Percentiles rank a stretch among this genome's conserved stretches.
Conservation (phyloP, 805 yeast genomes). For the Schizosaccharomyces cryophilus region DNA sequence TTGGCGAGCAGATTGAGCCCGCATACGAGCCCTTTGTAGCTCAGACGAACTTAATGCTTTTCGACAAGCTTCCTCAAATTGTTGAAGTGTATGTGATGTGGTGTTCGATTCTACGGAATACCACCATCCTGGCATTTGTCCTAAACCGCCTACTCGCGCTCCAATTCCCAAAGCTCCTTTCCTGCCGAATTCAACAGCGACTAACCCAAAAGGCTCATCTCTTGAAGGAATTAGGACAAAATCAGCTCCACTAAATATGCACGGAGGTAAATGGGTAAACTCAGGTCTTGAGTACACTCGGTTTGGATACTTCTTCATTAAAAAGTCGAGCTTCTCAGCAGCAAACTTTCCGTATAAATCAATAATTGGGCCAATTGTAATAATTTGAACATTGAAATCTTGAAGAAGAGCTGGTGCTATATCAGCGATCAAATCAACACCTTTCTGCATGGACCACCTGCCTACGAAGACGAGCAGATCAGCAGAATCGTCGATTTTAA, state of each 20-base stretch:
- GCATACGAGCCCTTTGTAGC: neutral
- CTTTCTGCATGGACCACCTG: constrained; percentile 3
- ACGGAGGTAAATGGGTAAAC: constrained; percentile 2
- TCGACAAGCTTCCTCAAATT: constrained; percentile 1
- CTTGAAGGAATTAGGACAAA: constrained; percentile 1
- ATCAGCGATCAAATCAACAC: constrained; percentile 1
- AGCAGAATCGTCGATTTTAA: neutral
- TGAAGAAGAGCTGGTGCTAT: neutral
- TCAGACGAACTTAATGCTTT: neutral
- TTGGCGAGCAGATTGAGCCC: neutral
- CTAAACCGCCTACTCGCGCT: constrained; percentile 2
- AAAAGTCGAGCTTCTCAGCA: neutral
- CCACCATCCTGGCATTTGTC: constrained; percentile 3
- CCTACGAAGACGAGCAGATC: constrained; percentile 1
- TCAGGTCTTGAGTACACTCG: neutral
- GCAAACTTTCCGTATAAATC: constrained; percentile 3
- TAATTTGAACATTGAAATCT: neutral
- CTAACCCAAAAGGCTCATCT: constrained; percentile 2
- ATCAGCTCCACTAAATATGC: constrained; percentile 2
- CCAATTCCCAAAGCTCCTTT: constrained; percentile 2
- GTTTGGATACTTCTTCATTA: neutral
- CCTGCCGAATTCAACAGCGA: constrained; percentile 2
- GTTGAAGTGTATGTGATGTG: neutral
- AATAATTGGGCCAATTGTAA: constrained; percentile 1
- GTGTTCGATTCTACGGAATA: constrained; percentile 1